Evolutionary conservation across 768 basidiomycete genomes (phyloP).

Genomic region (Mycena indigotica): DNA sequence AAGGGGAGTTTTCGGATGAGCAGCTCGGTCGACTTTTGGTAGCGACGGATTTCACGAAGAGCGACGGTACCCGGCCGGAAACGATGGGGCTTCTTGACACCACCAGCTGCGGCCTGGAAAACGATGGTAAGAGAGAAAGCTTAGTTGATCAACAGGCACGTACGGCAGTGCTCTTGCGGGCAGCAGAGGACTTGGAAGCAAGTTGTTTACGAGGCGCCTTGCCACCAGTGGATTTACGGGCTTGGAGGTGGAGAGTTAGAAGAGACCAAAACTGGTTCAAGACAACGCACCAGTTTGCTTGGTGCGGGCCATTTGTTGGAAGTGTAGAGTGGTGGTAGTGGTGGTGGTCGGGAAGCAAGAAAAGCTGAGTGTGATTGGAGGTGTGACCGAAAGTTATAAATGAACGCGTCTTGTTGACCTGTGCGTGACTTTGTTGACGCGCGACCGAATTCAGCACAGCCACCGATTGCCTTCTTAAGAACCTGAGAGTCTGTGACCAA

Average conservation of each 20-base stretch:
- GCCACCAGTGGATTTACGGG: constrained; percentile 63
- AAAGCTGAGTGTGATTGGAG: not conserved
- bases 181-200: constrained; percentile 63
- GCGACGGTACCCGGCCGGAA: constrained; percentile 86
- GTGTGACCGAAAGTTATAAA: constrained; percentile 24
- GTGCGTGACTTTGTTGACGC: constrained; percentile 41
- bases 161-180: constrained; percentile 59
- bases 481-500: not conserved
- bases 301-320: constrained; percentile 50
- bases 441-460: constrained; percentile 53
- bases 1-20: constrained; percentile 88
- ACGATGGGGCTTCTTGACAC: constrained; percentile 93
- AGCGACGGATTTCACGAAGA: constrained; percentile 85
- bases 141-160: constrained; percentile 21
- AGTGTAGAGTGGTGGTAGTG: not conserved
- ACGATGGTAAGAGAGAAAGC: not conserved
- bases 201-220: constrained; percentile 75
- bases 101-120: constrained; percentile 61
- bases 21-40: constrained; percentile 88
- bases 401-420: constrained; percentile 29
- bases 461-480: constrained; percentile 27
- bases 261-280: not conserved
- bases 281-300: constrained; percentile 47
- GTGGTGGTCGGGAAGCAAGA: not conserved
- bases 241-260: not conserved